Percentiles rank a stretch among this genome's conserved stretches.
Conservation (phyloP, 2,329 filamentous ascomycete species). For the Pseudocercospora fuligena region DNA sequence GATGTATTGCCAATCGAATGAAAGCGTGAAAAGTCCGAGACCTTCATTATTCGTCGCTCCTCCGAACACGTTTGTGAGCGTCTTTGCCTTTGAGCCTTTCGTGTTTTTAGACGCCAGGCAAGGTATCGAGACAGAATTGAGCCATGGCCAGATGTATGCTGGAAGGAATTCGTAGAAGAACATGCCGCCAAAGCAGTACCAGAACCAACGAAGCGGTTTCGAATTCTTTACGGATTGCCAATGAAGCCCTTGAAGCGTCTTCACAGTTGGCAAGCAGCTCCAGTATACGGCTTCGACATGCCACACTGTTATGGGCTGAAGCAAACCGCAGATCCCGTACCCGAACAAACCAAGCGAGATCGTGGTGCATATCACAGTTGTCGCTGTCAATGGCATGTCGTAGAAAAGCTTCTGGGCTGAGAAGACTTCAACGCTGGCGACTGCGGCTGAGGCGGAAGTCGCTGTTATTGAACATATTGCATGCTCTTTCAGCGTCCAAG, state of each 20-base stretch:
- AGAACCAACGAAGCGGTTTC: conserved; percentile 59
- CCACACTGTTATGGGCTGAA: conserved; percentile 61
- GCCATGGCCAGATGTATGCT: conserved; percentile 61
- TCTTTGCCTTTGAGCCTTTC: conserved; percentile 50
- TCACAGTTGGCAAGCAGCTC: conserved; percentile 58
- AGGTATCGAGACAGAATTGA: conserved; percentile 60
- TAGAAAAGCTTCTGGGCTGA: conserved; percentile 57
- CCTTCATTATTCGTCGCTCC: conserved; percentile 60
- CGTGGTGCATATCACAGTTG: conserved; percentile 55
- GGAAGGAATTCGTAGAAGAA: conserved; percentile 59
- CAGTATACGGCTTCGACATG: conserved; percentile 63
- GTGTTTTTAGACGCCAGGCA: conserved; percentile 60
- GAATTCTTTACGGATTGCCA: conserved; percentile 58
- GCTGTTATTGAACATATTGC: conserved; percentile 31
- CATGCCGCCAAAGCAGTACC: conserved; percentile 54
- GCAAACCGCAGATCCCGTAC: conserved; percentile 58
- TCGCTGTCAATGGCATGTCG: conserved; percentile 50
- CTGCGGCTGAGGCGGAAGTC: conserved; percentile 46
- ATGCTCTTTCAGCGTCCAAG: conserved; percentile 63
- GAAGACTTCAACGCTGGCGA: conserved; percentile 42
- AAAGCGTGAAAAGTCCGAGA: conserved; percentile 55
- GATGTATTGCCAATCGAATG: conserved; percentile 62
- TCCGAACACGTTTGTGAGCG: conserved; percentile 58
- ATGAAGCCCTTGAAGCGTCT: conserved; percentile 60
- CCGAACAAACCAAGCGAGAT: conserved; percentile 63